Evolutionary conservation across 2,329 filamentous ascomycete genomes (phyloP).

Genomic region (Ceratocystis eucalypticola): DNA sequence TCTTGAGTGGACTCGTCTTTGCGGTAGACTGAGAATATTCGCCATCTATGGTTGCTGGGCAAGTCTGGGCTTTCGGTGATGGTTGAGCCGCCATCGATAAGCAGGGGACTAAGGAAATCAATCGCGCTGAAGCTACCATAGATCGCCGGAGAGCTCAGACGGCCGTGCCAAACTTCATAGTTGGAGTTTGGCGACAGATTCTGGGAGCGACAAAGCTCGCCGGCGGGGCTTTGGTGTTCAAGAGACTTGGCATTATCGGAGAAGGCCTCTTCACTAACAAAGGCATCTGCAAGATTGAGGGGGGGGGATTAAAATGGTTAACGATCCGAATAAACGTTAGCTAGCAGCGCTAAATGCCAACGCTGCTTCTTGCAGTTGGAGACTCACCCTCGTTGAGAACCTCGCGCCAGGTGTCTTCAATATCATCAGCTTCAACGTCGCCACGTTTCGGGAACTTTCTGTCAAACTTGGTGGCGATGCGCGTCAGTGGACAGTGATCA

Average conservation of each 20-base stretch:
- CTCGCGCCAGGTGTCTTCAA: conserved; percentile 15
- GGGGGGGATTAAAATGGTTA: no score
- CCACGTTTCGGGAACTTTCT: conserved; percentile 13
- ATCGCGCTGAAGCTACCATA: conserved; percentile 62
- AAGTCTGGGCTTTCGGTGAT: conserved; percentile 44
- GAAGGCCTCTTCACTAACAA: conserved; percentile 46
- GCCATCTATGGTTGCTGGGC: conserved; percentile 60
- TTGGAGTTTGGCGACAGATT: conserved; percentile 20
- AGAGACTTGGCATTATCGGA: conserved; percentile 30
- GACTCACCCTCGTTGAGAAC: conserved; percentile 13
- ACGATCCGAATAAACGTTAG: conserved; percentile 39
- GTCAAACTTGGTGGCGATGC: conserved; percentile 12
- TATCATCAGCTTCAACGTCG: conserved; percentile 16
- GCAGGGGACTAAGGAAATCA: conserved; percentile 71
- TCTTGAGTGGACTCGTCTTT: conserved; percentile 23
- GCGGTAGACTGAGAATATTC: conserved; percentile 53
- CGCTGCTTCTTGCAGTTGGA: background rate
- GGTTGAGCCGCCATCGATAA: conserved; percentile 82
- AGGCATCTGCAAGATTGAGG: conserved; percentile 41
- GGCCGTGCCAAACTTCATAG: conserved; percentile 78
- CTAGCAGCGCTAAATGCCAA: conserved; percentile 24
- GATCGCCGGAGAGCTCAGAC: conserved; percentile 54
- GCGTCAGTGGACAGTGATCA: conserved; percentile 2
- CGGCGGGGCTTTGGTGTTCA: conserved; percentile 6
- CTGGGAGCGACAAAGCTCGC: conserved; percentile 9